These are phyloP conservation scores for Naganishia cerealis DNA, from an alignment of 1,284 basidiomycete genomes.

Conservation along the genomic window DNA sequence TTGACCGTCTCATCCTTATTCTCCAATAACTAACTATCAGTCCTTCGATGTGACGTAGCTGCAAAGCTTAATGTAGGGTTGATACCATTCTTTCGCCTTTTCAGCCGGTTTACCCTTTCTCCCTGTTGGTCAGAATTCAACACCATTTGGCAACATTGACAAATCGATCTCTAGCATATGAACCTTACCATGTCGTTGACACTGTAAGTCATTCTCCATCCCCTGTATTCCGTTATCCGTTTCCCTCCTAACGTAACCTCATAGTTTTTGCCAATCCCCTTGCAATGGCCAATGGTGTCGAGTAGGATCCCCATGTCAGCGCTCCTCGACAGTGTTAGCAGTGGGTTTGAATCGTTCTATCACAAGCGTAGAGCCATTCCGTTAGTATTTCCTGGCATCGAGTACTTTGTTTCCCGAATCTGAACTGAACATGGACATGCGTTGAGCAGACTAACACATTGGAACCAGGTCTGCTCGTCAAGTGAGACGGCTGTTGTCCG, in stretches of 20 bases:
- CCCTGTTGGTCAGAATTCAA: constrained; percentile 41
- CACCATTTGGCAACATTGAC: constrained; percentile 48
- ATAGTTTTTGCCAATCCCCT: constrained; percentile 41
- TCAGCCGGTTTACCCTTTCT: neutral
- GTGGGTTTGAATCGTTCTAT: constrained; percentile 48
- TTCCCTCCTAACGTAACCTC: neutral
- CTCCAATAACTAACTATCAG: constrained; percentile 41
- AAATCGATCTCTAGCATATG: constrained; percentile 49
- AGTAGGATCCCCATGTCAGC: constrained; percentile 49
- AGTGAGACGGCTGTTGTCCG: constrained; percentile 26
- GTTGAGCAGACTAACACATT: constrained; percentile 9
- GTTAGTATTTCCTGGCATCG: constrained; percentile 35
- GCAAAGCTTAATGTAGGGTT: constrained; percentile 30
- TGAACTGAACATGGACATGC: neutral
- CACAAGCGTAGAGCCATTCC: constrained; percentile 46
- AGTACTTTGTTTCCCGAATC: neutral
- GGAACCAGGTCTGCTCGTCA: constrained; percentile 19
- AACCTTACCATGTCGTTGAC: constrained; percentile 47
- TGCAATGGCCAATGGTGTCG: constrained; percentile 46
- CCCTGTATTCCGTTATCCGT: neutral
- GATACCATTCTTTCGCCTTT: constrained; percentile 39
- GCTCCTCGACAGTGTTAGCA: constrained; percentile 44
- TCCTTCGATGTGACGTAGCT: constrained; percentile 36
- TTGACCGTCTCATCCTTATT: neutral
- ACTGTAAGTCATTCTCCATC: constrained; percentile 36